Evolutionary conservation across 2,329 filamentous ascomycete species (phyloP).

Genomic region (Magnaporthales sp.): DNA sequence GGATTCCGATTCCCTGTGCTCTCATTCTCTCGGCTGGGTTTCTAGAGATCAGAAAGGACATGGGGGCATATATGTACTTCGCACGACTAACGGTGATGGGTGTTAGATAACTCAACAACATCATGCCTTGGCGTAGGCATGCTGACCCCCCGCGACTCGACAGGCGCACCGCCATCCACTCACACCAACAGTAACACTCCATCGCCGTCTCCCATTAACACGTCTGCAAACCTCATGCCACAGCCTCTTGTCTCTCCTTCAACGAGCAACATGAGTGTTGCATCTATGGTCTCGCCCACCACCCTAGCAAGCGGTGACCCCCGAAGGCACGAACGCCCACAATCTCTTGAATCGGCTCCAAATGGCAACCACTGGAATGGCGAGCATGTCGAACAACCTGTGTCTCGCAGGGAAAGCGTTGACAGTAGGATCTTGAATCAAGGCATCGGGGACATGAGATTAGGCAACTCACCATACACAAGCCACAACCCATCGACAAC

Average conservation of each 20-base stretch:
- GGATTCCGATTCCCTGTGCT: neutral
- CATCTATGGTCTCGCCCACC: constrained; percentile 56
- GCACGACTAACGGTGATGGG: neutral
- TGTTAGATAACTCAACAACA: constrained; percentile 35
- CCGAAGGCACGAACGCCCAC: constrained; percentile 33
- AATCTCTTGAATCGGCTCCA: constrained; percentile 30
- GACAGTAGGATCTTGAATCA: constrained; percentile 66
- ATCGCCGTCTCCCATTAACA: constrained; percentile 48
- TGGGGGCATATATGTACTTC: too few relatives aligned
- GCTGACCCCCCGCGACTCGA: constrained; percentile 20
- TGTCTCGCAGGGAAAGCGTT: constrained; percentile 66
- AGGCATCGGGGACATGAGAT: constrained; percentile 58
- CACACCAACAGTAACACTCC: constrained; percentile 39
- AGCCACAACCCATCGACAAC: constrained; percentile 70
- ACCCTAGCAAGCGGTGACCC: constrained; percentile 33
- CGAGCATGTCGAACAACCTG: constrained; percentile 24
- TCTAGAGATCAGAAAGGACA: too few relatives aligned
- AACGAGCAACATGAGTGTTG: constrained; percentile 55
- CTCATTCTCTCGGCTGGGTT: neutral
- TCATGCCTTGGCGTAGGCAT: constrained; percentile 31
- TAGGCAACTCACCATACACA: constrained; percentile 64
- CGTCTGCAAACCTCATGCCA: constrained; percentile 33
- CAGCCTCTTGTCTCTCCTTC: constrained; percentile 47
- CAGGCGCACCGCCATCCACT: constrained; percentile 7
- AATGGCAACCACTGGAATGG: constrained; percentile 16